Evolutionary conservation across 441 rosid species (phyloP).

Genomic region (Metrosideros polymorpha): DNA sequence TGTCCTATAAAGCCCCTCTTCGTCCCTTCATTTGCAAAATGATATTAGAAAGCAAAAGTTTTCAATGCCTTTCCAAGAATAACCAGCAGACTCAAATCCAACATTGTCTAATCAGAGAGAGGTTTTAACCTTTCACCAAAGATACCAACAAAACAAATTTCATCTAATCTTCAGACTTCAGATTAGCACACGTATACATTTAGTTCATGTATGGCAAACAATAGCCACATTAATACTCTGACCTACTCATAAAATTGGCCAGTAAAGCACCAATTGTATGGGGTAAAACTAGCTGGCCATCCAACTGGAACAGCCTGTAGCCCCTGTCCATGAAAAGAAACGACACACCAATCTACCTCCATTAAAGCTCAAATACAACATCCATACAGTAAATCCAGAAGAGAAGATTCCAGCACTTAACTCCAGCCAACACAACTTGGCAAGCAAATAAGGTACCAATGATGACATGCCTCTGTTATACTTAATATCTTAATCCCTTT

Average conservation of each 20-base stretch:
- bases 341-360: background rate
- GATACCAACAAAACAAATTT: background rate
- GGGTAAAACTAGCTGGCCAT: background rate
- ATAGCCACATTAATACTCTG: background rate
- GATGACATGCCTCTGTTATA: background rate
- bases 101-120: background rate
- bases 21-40: background rate
- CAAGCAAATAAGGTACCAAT: background rate
- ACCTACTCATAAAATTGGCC: background rate
- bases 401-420: background rate
- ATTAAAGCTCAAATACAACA: background rate
- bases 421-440: background rate
- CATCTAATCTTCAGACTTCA: background rate
- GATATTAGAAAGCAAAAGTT: background rate
- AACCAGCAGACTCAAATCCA: background rate
- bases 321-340: background rate
- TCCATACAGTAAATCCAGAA: background rate
- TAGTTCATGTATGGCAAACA: background rate
- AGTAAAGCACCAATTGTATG: background rate
- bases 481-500: background rate
- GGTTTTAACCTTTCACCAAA: background rate
- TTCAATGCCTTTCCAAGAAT: background rate
- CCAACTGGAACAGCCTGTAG: background rate
- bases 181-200: background rate
- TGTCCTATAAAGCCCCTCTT: background rate